Evolutionary conservation across 1,284 basidiomycete genomes (phyloP), one percentile per base, ranked within the genome.

Genomic region (Athelia psychrophila): DNA sequence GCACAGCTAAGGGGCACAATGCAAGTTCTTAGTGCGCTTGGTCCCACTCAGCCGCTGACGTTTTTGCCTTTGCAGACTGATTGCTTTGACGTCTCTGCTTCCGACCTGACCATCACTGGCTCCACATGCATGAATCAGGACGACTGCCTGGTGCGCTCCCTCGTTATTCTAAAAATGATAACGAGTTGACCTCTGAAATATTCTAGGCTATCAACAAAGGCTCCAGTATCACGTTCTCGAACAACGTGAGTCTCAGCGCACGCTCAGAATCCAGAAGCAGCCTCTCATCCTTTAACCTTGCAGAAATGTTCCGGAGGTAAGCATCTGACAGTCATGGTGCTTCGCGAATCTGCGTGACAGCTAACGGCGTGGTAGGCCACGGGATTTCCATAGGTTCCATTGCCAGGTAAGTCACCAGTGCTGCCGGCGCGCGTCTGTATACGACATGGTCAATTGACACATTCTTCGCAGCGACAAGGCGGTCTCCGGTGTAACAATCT

Each of bases 291-390:
- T 5, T 30, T 19, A 42, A 16, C 9, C 16, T 5, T 47, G 44
- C 44, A n/a, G n/a, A n/a, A n/a, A n/a, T n/a, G n/a, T n/a, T 47
- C 44, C n/a, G 44, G 44, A 23, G 44, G 44, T 47, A 47, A 6
- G 20, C 44, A 10, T 6, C 8, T n/a, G 9, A 18, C 5, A 8
- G 9, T 9, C 22, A 30, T 5, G 8, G 8, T 5, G n/a, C 25
- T 6, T 42, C 5, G 22, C 16, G 5, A 46, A 22, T 46, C 24
- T 23, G n/a, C n/a, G n/a, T 5, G 6, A 18, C n/a, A 42, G n/a
- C 20, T 44, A 10, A 13, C 13, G n/a, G 6, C 8, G 9, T 5
- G 9, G 12, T n/a, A 47, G 44, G 44, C 44, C 44, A 47, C 44
- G 44, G 44, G 6, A 47, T 47, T 19, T 47, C 44, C 25, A 47